phyloP scores from a whole-genome alignment of 305 asterid species.

The Solanum hybrid region DNA sequence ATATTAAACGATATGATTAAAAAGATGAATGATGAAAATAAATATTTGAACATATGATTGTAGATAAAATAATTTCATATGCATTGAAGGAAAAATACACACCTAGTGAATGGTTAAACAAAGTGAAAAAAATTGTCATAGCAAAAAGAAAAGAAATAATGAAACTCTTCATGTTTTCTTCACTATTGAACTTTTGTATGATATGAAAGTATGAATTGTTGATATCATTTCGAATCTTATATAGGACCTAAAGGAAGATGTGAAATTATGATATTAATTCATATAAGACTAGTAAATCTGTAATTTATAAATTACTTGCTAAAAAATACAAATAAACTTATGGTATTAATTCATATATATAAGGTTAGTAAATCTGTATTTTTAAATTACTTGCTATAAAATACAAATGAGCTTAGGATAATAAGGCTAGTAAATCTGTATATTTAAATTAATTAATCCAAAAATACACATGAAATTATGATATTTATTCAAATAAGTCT shows the following conservation, averaged over 20 bases:
- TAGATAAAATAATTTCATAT: too few relatives aligned
- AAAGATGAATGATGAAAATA: too few relatives aligned
- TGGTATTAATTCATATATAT: neutral
- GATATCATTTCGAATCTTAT: neutral
- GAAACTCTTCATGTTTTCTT: neutral
- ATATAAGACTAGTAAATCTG: neutral
- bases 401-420: too few relatives aligned
- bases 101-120: too few relatives aligned
- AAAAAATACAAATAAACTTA: neutral
- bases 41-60: too few relatives aligned
- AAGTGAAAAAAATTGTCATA: too few relatives aligned
- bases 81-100: too few relatives aligned
- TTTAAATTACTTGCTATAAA: neutral
- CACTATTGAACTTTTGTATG: neutral
- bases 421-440: too few relatives aligned
- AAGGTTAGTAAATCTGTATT: neutral
- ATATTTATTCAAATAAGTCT: too few relatives aligned
- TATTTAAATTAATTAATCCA: too few relatives aligned
- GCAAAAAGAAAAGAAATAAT: neutral
- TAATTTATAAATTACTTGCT: neutral
- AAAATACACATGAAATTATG: too few relatives aligned
- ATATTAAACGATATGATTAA: too few relatives aligned
- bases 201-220: neutral
- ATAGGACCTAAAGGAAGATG: neutral
- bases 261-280: neutral